phyloP scores from a whole-genome alignment of 768 basidiomycete genomes.

The Coprinellus aureogranulatus region DNA sequence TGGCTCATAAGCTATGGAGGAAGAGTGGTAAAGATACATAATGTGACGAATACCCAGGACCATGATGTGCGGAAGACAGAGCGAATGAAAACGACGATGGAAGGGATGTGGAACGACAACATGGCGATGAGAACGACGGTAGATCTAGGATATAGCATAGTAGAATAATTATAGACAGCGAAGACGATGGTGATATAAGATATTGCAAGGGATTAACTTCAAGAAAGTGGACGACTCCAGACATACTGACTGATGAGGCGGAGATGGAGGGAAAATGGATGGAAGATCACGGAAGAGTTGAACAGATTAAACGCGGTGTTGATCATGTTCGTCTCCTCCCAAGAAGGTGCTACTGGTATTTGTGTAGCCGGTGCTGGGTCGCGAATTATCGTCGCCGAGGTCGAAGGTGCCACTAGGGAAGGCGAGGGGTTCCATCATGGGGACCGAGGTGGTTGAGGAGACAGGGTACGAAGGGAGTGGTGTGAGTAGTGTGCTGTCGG shows the following conservation, averaged over 20 bases:
- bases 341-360: constrained; percentile 34
- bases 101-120: background rate
- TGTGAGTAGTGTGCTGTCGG: constrained; percentile 68
- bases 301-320: constrained; percentile 10
- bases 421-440: constrained; percentile 27
- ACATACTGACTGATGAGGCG: background rate
- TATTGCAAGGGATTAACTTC: background rate
- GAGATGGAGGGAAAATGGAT: background rate
- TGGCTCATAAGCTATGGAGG: background rate
- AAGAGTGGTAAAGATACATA: background rate
- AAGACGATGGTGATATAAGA: background rate
- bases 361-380: constrained; percentile 42
- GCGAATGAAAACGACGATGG: background rate
- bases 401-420: constrained; percentile 32
- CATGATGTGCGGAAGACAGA: background rate
- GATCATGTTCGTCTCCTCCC: constrained; percentile 31
- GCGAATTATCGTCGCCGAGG: constrained; percentile 37
- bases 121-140: background rate
- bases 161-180: background rate
- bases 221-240: background rate
- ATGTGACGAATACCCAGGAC: no score
- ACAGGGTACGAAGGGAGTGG: constrained; percentile 62
- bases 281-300: constrained; percentile 1
- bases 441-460: constrained; percentile 31
- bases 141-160: constrained; percentile 1